Evolutionary conservation across 495 filamentous ascomycete genomes (phyloP).

Genomic region (Rhypophila decipiens): DNA sequence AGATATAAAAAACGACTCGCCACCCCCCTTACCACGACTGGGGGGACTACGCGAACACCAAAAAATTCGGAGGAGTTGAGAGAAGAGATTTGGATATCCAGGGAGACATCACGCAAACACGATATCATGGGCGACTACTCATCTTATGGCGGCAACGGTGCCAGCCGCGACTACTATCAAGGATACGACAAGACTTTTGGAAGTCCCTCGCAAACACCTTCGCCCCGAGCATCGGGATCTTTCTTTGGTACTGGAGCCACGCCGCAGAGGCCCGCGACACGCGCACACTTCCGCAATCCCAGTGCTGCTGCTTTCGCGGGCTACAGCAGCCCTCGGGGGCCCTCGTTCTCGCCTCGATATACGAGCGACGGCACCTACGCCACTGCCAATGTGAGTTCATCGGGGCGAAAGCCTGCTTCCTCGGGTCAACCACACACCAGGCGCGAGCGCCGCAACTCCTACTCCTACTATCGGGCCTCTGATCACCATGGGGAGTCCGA

Average conservation of each 20-base stretch:
- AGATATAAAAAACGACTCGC: conserved; percentile 11
- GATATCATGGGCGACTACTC: conserved; percentile 41
- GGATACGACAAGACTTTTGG: conserved; percentile 35
- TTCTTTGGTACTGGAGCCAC: conserved; percentile 37
- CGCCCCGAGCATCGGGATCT: conserved; percentile 39
- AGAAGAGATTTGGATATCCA: conserved; percentile 22
- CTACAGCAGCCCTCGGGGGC: conserved; percentile 29
- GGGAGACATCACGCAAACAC: conserved; percentile 26
- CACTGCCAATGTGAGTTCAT: conserved; percentile 50
- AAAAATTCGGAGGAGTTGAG: conserved; percentile 6
- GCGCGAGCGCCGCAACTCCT: conserved; percentile 45
- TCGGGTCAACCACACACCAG: conserved; percentile 32
- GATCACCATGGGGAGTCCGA: conserved; percentile 50
- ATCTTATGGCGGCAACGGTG: conserved; percentile 39
- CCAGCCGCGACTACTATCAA: conserved; percentile 27
- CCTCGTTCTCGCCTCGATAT: conserved; percentile 43
- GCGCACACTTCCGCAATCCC: conserved; percentile 37
- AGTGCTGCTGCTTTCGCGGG: conserved; percentile 9
- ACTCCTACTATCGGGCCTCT: conserved; percentile 49
- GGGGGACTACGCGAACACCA: no score
- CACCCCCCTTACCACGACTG: conserved; percentile 14
- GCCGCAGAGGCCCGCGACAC: conserved; percentile 41
- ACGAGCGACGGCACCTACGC: conserved; percentile 51
- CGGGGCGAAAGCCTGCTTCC: conserved; percentile 44
- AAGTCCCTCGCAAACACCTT: conserved; percentile 46